These are phyloP conservation scores for Trichosporon ovoides DNA, from an alignment of 1,284 basidiomycete genomes.

Conservation along the genomic window DNA sequence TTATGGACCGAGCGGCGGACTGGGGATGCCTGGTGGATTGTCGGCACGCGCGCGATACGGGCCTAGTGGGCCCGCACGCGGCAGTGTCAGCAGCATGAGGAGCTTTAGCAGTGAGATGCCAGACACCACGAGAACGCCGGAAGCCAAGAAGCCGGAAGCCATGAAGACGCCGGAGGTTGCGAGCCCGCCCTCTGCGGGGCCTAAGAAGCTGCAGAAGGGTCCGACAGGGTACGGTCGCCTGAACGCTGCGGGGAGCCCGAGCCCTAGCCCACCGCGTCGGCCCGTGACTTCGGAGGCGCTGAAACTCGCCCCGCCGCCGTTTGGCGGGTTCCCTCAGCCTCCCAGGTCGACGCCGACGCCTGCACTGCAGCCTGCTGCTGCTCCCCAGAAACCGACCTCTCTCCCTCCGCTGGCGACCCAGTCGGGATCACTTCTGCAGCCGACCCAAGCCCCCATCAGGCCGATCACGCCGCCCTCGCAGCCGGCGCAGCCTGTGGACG, in stretches of 20 bases:
- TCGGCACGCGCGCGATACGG: background rate
- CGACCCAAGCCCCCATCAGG: background rate
- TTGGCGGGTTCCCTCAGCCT: background rate
- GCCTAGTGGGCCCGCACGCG: background rate
- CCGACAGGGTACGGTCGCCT: background rate
- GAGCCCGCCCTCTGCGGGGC: background rate
- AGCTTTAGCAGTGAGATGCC: background rate
- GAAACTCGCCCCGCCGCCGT: background rate
- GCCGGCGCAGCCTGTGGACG: background rate
- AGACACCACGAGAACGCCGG: no score
- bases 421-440: background rate
- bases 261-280: background rate
- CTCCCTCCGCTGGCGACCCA: background rate
- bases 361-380: background rate
- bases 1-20: background rate
- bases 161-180: background rate
- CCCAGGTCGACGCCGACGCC: background rate
- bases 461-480: background rate
- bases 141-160: no score
- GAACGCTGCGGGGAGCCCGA: background rate
- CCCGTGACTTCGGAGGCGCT: no score
- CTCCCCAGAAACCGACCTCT: no score
- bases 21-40: background rate
- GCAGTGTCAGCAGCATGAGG: slow-evolving; percentile 7
- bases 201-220: background rate